Percentiles rank a stretch among this genome's conserved stretches.
phyloP scores from a whole-genome alignment of 2,329 filamentous ascomycete genomes.

The Fusarium napiforme region DNA sequence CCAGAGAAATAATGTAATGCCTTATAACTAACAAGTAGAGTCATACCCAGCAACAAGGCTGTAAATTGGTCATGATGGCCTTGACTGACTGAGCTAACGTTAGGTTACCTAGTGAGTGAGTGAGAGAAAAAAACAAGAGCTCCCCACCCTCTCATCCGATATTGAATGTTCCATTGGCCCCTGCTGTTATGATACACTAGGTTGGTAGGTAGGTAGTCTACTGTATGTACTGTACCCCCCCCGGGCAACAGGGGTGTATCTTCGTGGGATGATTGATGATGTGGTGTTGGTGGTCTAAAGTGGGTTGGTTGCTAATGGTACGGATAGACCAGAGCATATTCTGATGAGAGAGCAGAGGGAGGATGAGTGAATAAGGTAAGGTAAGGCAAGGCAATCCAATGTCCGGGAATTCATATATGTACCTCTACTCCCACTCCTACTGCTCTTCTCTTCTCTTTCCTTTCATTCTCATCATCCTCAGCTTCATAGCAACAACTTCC shows the following conservation, averaged over 20 bases:
- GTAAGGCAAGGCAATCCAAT: constrained; percentile 33
- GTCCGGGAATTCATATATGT: constrained; percentile 38
- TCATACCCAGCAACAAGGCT: neutral
- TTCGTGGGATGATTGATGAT: constrained; percentile 39
- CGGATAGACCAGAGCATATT: neutral
- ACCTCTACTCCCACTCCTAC: constrained; percentile 36
- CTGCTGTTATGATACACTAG: constrained; percentile 1
- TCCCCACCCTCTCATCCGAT: constrained; percentile 36
- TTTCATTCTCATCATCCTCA: constrained; percentile 37
- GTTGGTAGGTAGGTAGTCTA: neutral
- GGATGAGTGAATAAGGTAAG: neutral
- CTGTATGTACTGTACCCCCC: neutral
- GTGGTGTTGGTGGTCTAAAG: constrained; percentile 27
- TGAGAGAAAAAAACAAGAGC: neutral
- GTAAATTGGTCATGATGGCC: constrained; percentile 15
- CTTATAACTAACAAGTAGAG: neutral
- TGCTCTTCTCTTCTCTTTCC: constrained; percentile 15
- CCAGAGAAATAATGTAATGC: neutral
- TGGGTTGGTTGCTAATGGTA: constrained; percentile 13
- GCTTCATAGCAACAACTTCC: constrained; percentile 14
- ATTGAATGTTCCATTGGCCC: constrained; percentile 17
- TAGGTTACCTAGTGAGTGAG: neutral
- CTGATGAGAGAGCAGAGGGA: neutral
- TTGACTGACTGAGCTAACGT: neutral
- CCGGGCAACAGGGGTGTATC: constrained; percentile 11